Percentiles rank a stretch among this genome's conserved stretches.
These are phyloP conservation scores for Saccharomycopsis hybrid DNA, from an alignment of 1,139 yeast genomes.

Conservation along the genomic window DNA sequence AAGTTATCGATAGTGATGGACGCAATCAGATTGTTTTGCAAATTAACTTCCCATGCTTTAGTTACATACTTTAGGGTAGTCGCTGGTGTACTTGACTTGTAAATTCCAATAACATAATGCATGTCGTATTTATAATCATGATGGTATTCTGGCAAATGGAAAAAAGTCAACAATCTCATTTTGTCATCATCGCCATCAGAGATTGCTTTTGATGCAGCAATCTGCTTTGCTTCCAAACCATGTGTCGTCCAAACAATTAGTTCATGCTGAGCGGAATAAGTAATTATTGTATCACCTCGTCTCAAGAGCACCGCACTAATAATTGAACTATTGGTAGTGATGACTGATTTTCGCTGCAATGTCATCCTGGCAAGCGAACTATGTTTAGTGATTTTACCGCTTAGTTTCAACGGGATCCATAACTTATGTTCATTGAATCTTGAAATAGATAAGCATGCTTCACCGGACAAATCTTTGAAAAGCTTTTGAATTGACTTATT, in stretches of 20 bases:
- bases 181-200: neutral
- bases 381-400: neutral
- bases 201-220: neutral
- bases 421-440: conserved; percentile 54
- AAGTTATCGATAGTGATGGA: conserved; percentile 20
- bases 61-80: too few species aligned
- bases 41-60: conserved; percentile 24
- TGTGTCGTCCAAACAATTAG: conserved; percentile 54
- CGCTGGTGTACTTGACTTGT: neutral
- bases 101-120: conserved; percentile 21
- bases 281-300: conserved; percentile 43
- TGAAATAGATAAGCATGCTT: conserved; percentile 45
- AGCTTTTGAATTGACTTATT: conserved; percentile 68
- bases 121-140: conserved; percentile 20
- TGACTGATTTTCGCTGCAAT: conserved; percentile 29
- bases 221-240: conserved; percentile 5
- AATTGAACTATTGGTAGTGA: conserved; percentile 34
- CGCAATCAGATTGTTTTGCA: conserved; percentile 13
- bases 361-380: conserved; percentile 26
- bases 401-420: conserved; percentile 42
- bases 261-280: conserved; percentile 34
- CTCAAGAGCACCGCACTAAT: conserved; percentile 48
- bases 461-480: conserved; percentile 58
- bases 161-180: conserved; percentile 8
- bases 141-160: conserved; percentile 16